phyloP scores from a whole-genome alignment of 2,329 filamentous ascomycete species.

The Cladosporium sp. region DNA sequence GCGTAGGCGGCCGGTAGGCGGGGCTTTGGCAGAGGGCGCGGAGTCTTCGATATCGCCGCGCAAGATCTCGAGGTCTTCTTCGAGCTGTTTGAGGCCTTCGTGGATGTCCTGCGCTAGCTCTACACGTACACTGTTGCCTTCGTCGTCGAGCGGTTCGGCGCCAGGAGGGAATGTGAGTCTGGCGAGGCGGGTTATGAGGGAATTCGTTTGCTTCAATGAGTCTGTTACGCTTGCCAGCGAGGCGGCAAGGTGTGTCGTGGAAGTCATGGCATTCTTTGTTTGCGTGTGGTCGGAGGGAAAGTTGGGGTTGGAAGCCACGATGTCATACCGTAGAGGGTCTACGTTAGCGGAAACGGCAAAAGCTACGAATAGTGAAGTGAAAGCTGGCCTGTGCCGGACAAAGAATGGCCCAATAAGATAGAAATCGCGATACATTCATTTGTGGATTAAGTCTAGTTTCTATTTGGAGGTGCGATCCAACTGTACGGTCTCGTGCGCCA shows the following conservation, averaged over 20 bases:
- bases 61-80: constrained; percentile 78
- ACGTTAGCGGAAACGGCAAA: too few relatives aligned
- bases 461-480: too few relatives aligned
- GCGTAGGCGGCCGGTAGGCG: constrained; percentile 35
- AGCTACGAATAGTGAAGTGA: neutral
- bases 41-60: constrained; percentile 71
- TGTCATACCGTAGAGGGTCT: constrained; percentile 4
- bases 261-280: constrained; percentile 17
- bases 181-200: constrained; percentile 51
- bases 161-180: constrained; percentile 56
- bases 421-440: too few relatives aligned
- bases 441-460: too few relatives aligned
- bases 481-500: too few relatives aligned
- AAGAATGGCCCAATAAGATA: too few relatives aligned
- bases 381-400: constrained; percentile 3
- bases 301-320: neutral
- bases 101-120: constrained; percentile 79
- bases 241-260: constrained; percentile 19
- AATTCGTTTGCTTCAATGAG: constrained; percentile 47
- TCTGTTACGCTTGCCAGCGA: constrained; percentile 40
- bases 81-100: constrained; percentile 66
- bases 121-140: constrained; percentile 51
- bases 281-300: neutral
- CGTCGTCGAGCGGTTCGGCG: constrained; percentile 51
- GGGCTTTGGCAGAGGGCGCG: constrained; percentile 33